Base-by-base conservation (phyloP, 2,329 filamentous ascomycete species). In the Cercospora nicotianae region DNA sequence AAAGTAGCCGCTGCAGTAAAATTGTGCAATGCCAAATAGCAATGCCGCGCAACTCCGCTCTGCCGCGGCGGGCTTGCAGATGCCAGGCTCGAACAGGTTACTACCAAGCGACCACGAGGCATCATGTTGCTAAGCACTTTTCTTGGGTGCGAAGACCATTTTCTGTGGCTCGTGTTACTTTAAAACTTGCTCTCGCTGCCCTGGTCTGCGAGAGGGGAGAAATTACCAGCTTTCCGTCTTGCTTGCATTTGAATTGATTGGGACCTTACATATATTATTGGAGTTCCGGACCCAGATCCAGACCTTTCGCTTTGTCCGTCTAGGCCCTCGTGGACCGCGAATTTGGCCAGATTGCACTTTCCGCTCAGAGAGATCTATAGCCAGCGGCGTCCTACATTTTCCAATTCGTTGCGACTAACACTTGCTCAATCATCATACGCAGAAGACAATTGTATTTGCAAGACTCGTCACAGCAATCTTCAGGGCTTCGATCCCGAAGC, bases 101-200 rank as follows among this genome's bases (percentile, higher is more conserved):
- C 31, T 16, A 59, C 28, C 55, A 59, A 18, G 55, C 55, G 55
- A 59, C n/a, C 55, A 16, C 23, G 55, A 31, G n/a, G 55, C 16
- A n/a, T 33, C n/a, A 30, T 36, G 28, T 59, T 36, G 55, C 55
- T 59, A 36, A 59, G 55, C 55, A 58, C 28, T 31, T 53, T 53
- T 57, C 55, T 58, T 58, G 55, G 28, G 55, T 20, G 13, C 8
- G 9, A 5, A 1, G 55, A 28, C 6, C 2, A 1, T 33, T 36
- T 31, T 8, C 4, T 59, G 3, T 31, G n/a, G 55, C 13, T 31
- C 55, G 55, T 59, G 55, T 59, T 20, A 59, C 55, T 59, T 59
- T 36, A 59, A 59, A 59, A 59, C 55, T 59, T 59, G 55, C 30
- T 59, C 55, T 30, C 31, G 28, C 55, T 59, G 55, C 30, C 16